Conservation (phyloP, 108 stramenopile species). For the Fistulifera pelliculosa region DNA sequence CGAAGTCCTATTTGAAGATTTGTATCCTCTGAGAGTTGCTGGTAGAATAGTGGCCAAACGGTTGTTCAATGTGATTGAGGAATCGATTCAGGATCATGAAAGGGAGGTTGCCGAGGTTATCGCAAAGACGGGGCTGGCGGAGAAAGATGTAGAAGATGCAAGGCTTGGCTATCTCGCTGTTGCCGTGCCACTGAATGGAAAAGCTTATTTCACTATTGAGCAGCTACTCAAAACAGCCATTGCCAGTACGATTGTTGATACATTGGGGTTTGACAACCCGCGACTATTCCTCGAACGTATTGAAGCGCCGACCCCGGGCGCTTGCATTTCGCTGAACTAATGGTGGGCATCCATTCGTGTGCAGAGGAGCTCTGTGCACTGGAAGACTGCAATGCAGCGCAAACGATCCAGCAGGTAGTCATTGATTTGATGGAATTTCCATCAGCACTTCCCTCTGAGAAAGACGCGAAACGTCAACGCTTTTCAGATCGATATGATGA, state of each 20-base stretch:
- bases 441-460: not conserved
- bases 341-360: constrained; percentile 24
- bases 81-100: constrained; percentile 17
- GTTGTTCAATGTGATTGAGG: constrained; percentile 42
- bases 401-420: constrained; percentile 9
- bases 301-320: not conserved
- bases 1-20: constrained; percentile 73
- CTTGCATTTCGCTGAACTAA: constrained; percentile 23
- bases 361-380: constrained; percentile 9
- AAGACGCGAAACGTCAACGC: constrained; percentile 19
- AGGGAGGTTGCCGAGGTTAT: constrained; percentile 26
- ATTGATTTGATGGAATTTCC: constrained; percentile 4
- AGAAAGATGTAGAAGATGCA: constrained; percentile 9
- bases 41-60: constrained; percentile 51
- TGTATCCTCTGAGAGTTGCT: constrained; percentile 60
- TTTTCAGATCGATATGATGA: constrained; percentile 56
- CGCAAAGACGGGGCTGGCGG: constrained; percentile 16
- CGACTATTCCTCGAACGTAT: constrained; percentile 12
- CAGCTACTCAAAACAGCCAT: constrained; percentile 19
- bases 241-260: constrained; percentile 8
- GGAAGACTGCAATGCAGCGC: constrained; percentile 10
- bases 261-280: constrained; percentile 13
- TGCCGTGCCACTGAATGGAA: constrained; percentile 8
- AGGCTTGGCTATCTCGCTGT: constrained; percentile 16
- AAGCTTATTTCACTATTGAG: constrained; percentile 17